phyloP scores from a whole-genome alignment of 2,329 filamentous ascomycete species.

The Annulohypoxylon truncatum region DNA sequence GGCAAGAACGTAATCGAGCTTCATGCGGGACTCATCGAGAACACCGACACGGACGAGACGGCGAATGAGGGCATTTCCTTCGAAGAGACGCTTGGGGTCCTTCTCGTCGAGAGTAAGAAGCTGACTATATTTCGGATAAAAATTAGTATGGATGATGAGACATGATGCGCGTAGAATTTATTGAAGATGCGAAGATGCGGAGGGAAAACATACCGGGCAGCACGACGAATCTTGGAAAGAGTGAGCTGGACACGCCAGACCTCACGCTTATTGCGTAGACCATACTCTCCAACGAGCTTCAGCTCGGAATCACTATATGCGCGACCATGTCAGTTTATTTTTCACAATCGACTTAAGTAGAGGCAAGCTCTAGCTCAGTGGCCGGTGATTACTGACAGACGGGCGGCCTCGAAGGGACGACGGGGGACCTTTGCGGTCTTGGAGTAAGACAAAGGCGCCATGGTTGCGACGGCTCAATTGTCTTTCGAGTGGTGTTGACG shows the following conservation, averaged over 20 bases:
- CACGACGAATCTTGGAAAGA: slow-evolving; percentile 99
- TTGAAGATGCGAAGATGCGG: not conserved
- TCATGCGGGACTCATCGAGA: slow-evolving; percentile 99
- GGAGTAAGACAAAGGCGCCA: slow-evolving; percentile 79
- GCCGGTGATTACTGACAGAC: slow-evolving; percentile 97
- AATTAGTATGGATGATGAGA: slow-evolving; percentile 24
- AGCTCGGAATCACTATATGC: slow-evolving; percentile 91
- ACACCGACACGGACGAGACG: slow-evolving; percentile 99
- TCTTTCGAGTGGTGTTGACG: slow-evolving; percentile 51
- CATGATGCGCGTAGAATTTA: not conserved
- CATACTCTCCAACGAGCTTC: slow-evolving; percentile 99
- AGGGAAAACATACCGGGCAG: slow-evolving; percentile 82
- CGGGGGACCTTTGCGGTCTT: slow-evolving; percentile 99
- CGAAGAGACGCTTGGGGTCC: slow-evolving; percentile 99
- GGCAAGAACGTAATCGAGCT: slow-evolving; percentile 99
- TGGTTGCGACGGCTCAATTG: slow-evolving; percentile 54
- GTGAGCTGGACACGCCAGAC: slow-evolving; percentile 99
- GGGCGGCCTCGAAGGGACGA: slow-evolving; percentile 99
- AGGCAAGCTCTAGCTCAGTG: slow-evolving; percentile 99
- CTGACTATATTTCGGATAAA: slow-evolving; percentile 74
- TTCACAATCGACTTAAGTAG: slow-evolving; percentile 91
- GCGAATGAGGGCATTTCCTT: slow-evolving; percentile 99
- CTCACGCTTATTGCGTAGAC: slow-evolving; percentile 99
- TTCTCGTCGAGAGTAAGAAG: slow-evolving; percentile 99
- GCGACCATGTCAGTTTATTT: slow-evolving; percentile 71